Percentiles rank a stretch among this genome's conserved stretches.
Evolutionary conservation across 2,329 filamentous ascomycete genomes (phyloP).

Genomic region (Pseudohalonectria lignicola): DNA sequence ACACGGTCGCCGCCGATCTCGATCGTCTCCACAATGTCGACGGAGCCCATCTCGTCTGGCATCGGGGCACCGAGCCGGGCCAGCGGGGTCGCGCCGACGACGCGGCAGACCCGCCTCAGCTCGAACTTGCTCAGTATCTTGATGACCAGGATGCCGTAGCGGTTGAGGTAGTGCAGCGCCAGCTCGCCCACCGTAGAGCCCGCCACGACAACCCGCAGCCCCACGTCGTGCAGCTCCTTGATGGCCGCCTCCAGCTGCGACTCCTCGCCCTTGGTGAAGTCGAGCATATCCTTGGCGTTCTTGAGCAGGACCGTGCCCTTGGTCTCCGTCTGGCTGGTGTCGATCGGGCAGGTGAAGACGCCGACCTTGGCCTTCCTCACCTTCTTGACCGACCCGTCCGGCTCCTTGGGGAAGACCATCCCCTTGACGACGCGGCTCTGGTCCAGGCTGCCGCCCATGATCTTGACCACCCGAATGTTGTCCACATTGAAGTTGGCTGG

Average conservation of each 20-base stretch:
- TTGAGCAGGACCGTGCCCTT: constrained; percentile 96
- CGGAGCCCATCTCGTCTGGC: constrained; percentile 97
- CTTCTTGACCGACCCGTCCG: constrained; percentile 88
- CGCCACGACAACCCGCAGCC: constrained; percentile 81
- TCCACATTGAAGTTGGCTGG: constrained; percentile 95
- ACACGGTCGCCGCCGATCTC: constrained; percentile 98
- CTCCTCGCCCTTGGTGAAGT: constrained; percentile 97
- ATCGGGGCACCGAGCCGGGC: constrained; percentile 93
- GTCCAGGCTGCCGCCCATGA: constrained; percentile 93
- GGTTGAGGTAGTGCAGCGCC: constrained; percentile 95
- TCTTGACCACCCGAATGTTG: constrained; percentile 98
- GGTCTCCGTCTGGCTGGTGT: constrained; percentile 93
- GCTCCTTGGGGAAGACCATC: constrained; percentile 96
- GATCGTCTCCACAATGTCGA: constrained; percentile 92
- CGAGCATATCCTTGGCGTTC: constrained; percentile 97
- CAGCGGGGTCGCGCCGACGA: constrained; percentile 92
- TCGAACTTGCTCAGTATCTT: constrained; percentile 98
- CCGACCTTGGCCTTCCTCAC: constrained; percentile 88
- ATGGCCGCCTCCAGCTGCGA: constrained; percentile 78
- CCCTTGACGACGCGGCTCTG: constrained; percentile 93
- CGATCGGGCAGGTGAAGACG: constrained; percentile 92
- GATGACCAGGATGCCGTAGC: constrained; percentile 90
- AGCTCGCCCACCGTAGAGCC: constrained; percentile 92
- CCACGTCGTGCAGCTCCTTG: constrained; percentile 93
- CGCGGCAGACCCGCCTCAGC: constrained; percentile 84